Evolutionary conservation across 1,284 basidiomycete genomes (phyloP).

Genomic region (Apiotrichum akiyoshidainum): DNA sequence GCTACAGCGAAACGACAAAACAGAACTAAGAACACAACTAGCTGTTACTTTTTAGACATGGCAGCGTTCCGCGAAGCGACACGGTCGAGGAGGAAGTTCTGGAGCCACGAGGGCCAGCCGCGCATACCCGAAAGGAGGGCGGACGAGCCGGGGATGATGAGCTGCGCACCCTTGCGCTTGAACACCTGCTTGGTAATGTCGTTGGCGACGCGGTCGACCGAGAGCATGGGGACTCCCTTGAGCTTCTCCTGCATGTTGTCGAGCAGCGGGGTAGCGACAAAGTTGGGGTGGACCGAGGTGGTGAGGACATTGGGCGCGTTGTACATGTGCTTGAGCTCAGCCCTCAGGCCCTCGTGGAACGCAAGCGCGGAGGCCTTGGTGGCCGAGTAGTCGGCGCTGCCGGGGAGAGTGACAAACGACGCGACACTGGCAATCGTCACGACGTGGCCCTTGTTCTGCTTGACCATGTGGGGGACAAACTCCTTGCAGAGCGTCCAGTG

Average conservation of each 20-base stretch:
- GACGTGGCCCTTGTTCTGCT: constrained; percentile 18
- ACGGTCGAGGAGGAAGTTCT: constrained; percentile 1
- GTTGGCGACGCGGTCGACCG: constrained; percentile 8
- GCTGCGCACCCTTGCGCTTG: constrained; percentile 12
- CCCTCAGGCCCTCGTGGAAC: constrained; percentile 10
- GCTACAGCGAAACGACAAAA: no score
- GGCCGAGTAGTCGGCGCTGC: constrained; percentile 10
- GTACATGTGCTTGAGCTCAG: constrained; percentile 14
- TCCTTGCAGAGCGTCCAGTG: constrained; percentile 16
- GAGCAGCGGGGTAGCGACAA: constrained; percentile 14
- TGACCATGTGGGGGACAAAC: constrained; percentile 17
- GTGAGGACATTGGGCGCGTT: constrained; percentile 13
- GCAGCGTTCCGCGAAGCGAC: not conserved
- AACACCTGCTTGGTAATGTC: constrained; percentile 16
- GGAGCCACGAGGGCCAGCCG: constrained; percentile 6
- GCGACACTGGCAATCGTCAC: constrained; percentile 17
- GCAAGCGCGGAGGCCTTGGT: constrained; percentile 15
- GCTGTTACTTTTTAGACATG: no score
- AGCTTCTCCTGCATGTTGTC: constrained; percentile 7
- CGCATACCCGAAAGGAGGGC: constrained; percentile 2
- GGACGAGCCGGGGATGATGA: constrained; percentile 16
- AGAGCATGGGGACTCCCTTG: constrained; percentile 11
- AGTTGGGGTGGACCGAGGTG: constrained; percentile 16
- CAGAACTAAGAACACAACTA: no score
- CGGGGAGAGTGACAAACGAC: constrained; percentile 14